phyloP scores from a whole-genome alignment of 352 stramenopile species.

The Achlya hypogyna region DNA sequence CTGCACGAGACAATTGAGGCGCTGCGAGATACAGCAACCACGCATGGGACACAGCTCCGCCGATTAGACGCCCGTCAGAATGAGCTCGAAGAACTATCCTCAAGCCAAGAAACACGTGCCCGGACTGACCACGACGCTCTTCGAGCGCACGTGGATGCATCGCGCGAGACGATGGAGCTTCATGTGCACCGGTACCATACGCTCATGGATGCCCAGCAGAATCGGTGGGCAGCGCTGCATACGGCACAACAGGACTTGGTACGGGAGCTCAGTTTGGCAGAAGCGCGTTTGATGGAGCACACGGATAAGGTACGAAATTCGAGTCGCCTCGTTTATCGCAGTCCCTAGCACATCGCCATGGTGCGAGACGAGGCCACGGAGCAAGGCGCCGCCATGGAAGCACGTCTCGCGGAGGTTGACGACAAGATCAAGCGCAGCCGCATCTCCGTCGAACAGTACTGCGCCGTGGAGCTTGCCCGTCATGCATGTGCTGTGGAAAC shows the following conservation, averaged over 20 bases:
- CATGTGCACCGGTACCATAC: conserved; percentile 16
- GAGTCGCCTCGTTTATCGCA: background rate
- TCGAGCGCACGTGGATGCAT: background rate
- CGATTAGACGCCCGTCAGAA: conserved; percentile 1
- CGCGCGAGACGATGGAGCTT: conserved; percentile 13
- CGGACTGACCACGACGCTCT: background rate
- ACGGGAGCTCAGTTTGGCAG: background rate
- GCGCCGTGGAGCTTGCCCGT: conserved; percentile 3
- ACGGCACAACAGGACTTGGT: background rate
- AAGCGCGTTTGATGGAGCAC: background rate
- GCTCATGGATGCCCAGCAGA: background rate
- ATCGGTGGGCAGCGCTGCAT: background rate
- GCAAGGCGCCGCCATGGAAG: background rate
- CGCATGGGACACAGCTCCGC: conserved; percentile 4
- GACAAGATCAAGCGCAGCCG: conserved; percentile 6
- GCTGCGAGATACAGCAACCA: conserved; percentile 27
- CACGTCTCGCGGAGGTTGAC: background rate
- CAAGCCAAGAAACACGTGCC: background rate
- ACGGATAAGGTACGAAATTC: background rate
- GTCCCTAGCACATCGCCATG: background rate
- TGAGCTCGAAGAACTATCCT: background rate
- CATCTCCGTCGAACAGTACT: conserved; percentile 1
- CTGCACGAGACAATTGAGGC: conserved; percentile 31
- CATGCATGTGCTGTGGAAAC: background rate
- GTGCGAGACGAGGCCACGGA: background rate